A percentile compares a stretch with the other conserved stretches of the same genome.
Conservation (phyloP, 1,139 yeast species). For the Sugiyamaella novakii region DNA sequence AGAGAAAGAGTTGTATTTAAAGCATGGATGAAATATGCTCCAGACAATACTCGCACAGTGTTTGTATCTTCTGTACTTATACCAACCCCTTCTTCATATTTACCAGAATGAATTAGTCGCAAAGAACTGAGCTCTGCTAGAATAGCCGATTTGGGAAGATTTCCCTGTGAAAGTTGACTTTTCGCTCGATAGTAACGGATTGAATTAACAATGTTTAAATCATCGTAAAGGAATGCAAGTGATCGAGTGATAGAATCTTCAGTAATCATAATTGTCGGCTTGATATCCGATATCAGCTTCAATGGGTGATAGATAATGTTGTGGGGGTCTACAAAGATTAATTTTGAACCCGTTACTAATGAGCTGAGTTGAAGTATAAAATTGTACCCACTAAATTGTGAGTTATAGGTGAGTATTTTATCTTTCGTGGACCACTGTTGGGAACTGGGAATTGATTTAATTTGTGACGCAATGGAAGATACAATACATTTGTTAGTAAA, state of each 20-base stretch:
- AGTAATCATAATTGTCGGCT: slow-evolving; percentile 37
- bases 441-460: slow-evolving; percentile 39
- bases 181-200: slow-evolving; percentile 31
- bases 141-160: slow-evolving; percentile 33
- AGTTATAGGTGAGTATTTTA: slow-evolving; percentile 38
- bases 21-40: slow-evolving; percentile 42
- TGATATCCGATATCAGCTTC: slow-evolving; percentile 24
- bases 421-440: slow-evolving; percentile 39
- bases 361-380: slow-evolving; percentile 40
- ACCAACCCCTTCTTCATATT: slow-evolving; percentile 20
- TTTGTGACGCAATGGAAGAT: slow-evolving; percentile 42
- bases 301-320: slow-evolving; percentile 32
- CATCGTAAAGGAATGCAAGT: slow-evolving; percentile 29
- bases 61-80: slow-evolving; percentile 38
- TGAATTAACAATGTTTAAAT: slow-evolving; percentile 24
- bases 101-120: slow-evolving; percentile 37
- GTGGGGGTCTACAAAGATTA: slow-evolving; percentile 37
- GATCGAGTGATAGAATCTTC: slow-evolving; percentile 39
- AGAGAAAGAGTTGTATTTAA: slow-evolving; percentile 37
- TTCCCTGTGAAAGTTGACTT: slow-evolving; percentile 33
- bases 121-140: slow-evolving; percentile 35
- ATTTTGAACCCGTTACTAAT: slow-evolving; percentile 35
- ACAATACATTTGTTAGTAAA: slow-evolving; percentile 38
- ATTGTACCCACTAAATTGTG: slow-evolving; percentile 35
- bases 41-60: slow-evolving; percentile 41